Evolutionary conservation across 106 monocot genomes (phyloP).

Genomic region (Dendrobium nobile): DNA sequence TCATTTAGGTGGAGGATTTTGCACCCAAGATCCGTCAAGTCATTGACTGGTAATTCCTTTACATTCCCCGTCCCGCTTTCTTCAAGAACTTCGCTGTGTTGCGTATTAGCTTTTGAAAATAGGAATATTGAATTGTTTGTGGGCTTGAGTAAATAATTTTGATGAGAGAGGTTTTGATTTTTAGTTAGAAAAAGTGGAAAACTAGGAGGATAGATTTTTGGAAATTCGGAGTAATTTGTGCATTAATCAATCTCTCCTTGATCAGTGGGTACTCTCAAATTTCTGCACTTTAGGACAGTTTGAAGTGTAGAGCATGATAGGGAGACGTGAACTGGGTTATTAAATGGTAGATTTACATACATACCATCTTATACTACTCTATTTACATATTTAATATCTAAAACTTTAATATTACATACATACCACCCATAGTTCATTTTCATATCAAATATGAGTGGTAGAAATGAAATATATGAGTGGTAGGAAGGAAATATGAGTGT

Average conservation of each 20-base stretch:
- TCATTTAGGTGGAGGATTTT: slow-evolving; percentile 30
- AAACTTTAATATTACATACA: too few relatives aligned
- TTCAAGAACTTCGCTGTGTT: background rate
- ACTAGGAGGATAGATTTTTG: too few relatives aligned
- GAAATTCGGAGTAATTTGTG: too few relatives aligned
- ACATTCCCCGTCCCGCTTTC: background rate
- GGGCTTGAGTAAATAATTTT: background rate
- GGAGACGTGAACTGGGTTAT: background rate
- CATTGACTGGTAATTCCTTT: slow-evolving; percentile 29
- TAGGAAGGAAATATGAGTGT: too few relatives aligned
- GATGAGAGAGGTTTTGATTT: background rate
- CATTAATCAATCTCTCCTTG: too few relatives aligned
- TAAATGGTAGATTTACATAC: too few relatives aligned
- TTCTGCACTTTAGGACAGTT: background rate
- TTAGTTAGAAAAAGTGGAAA: background rate
- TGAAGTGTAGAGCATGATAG: background rate
- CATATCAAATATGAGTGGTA: too few relatives aligned
- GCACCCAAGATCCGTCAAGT: slow-evolving; percentile 41
- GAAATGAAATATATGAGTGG: too few relatives aligned
- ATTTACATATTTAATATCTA: too few relatives aligned
- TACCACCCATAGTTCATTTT: too few relatives aligned
- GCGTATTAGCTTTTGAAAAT: background rate
- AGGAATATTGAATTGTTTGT: background rate
- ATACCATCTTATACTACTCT: too few relatives aligned
- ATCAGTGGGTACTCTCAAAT: background rate